phyloP scores from a whole-genome alignment of 768 basidiomycete genomes.

The Rickenella mellea region DNA sequence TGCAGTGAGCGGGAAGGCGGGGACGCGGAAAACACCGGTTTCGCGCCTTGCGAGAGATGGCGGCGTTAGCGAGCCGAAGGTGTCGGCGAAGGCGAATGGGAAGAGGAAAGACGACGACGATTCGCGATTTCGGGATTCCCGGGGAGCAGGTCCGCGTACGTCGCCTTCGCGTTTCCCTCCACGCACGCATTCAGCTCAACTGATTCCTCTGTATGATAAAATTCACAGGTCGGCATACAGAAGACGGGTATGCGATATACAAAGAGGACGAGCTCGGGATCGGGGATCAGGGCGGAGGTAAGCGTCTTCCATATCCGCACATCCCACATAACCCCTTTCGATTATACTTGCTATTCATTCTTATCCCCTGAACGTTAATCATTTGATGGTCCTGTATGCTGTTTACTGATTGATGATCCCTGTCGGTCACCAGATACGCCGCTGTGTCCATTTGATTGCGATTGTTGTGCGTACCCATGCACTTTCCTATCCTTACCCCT shows the following conservation, averaged over 20 bases:
- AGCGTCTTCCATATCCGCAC: conserved; percentile 15
- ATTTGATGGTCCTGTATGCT: no score
- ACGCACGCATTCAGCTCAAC: not conserved
- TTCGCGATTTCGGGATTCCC: conserved; percentile 60
- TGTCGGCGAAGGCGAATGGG: conserved; percentile 18
- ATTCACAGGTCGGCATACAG: conserved; percentile 60
- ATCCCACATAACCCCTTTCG: not conserved
- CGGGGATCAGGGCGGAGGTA: conserved; percentile 60
- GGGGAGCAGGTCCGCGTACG: conserved; percentile 64
- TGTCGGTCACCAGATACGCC: no score
- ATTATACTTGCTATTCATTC: not conserved
- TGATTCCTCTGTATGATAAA: conserved; percentile 7
- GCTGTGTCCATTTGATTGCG: conserved; percentile 82
- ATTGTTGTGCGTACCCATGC: conserved; percentile 61
- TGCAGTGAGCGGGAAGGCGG: conserved; percentile 28
- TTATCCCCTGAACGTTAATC: no score
- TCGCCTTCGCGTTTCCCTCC: conserved; percentile 11
- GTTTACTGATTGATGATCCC: no score
- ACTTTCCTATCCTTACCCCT: not conserved
- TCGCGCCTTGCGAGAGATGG: no score
- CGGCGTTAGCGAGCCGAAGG: conserved; percentile 5
- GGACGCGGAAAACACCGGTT: conserved; percentile 7
- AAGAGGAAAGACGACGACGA: conserved; percentile 17
- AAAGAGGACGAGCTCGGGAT: conserved; percentile 81
- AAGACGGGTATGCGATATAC: conserved; percentile 72